Evolutionary conservation across 345 rosid species (phyloP).

Genomic region (Pistacia vera): DNA sequence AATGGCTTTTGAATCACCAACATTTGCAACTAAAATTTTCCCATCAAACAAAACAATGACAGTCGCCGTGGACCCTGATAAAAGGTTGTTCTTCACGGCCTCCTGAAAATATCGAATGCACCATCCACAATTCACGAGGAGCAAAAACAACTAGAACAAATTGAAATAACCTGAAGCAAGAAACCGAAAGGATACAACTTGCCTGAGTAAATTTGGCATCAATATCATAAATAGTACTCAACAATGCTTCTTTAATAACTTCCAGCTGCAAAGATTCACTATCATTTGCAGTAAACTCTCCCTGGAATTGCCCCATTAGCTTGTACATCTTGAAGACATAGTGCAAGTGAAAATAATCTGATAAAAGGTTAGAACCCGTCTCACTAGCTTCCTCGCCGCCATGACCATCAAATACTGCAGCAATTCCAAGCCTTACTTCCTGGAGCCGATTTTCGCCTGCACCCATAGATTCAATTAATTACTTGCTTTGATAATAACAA

Average conservation of each 20-base stretch:
- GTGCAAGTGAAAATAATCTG: slow-evolving; percentile 76
- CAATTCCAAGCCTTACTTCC: slow-evolving; percentile 73
- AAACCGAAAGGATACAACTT: slow-evolving; percentile 7
- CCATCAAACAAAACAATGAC: slow-evolving; percentile 14
- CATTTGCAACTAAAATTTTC: slow-evolving; percentile 25
- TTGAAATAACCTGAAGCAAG: background rate
- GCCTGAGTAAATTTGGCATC: slow-evolving; percentile 86
- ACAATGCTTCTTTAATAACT: slow-evolving; percentile 81
- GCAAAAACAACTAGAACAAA: background rate
- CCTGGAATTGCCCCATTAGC: background rate
- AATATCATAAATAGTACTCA: slow-evolving; percentile 84
- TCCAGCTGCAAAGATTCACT: slow-evolving; percentile 25
- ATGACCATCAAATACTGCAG: slow-evolving; percentile 93
- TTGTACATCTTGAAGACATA: slow-evolving; percentile 20
- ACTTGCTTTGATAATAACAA: slow-evolving; percentile 23
- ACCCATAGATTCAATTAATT: slow-evolving; percentile 20
- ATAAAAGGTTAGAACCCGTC: slow-evolving; percentile 80
- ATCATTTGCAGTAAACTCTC: background rate
- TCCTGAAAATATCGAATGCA: slow-evolving; percentile 15
- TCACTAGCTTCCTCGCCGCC: slow-evolving; percentile 98
- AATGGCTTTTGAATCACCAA: slow-evolving; percentile 34
- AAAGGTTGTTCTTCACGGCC: slow-evolving; percentile 14
- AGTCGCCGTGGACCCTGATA: slow-evolving; percentile 27
- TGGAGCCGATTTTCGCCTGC: slow-evolving; percentile 66
- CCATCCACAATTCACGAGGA: background rate